Evolutionary conservation across 768 basidiomycete genomes (phyloP), one percentile per base, ranked within the genome.

Genomic region (Boletellus ananiceps): DNA sequence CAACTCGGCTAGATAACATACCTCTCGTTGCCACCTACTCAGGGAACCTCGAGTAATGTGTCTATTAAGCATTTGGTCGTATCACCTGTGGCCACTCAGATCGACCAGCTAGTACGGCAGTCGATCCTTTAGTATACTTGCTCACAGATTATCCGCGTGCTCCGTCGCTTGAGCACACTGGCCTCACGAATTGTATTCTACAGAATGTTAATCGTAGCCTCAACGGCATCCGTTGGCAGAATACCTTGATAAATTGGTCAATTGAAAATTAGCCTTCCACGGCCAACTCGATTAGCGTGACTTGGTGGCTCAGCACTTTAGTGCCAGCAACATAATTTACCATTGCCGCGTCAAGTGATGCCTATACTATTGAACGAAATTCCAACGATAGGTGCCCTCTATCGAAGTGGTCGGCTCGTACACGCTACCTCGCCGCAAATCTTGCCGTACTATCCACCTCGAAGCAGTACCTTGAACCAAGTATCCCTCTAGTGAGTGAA

Each of bases 401-500:
- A 82, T 64, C 71, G 69, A 46, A 59, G 61, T 8, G 64, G 64
- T 16, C 45, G 18, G 4, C 61, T 68, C 7, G 62, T 87, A 35
- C 63, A 62, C 36, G 60, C 71, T 4, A 57, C 67, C 2, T 54
- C 69, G n/a, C 27, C 52, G 46, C 15, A 69, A 59, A 27, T 47
- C 29, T 21, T 18, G 4, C 36, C 36, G 5, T 31, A 32, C 18
- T 74, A 75, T 66, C 65, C 71, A 41, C 57, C 72, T 15, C 19
- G 62, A 72, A 36, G 57, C 61, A 25, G 50, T 56, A 14, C 63
- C 75, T 32, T 88, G 54, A 76, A 80, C 47, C 75, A 78, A 40
- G 72, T 89, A 18, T 86, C 83, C n/a, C 71, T 89, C 39, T 77
- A 74, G 87, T 89, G 61, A 72, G 84, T 71, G 12, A 32, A 16